Evolutionary conservation across 176 grass and related monocot genomes (phyloP).

Genomic region (Bonia amplexicaulis): DNA sequence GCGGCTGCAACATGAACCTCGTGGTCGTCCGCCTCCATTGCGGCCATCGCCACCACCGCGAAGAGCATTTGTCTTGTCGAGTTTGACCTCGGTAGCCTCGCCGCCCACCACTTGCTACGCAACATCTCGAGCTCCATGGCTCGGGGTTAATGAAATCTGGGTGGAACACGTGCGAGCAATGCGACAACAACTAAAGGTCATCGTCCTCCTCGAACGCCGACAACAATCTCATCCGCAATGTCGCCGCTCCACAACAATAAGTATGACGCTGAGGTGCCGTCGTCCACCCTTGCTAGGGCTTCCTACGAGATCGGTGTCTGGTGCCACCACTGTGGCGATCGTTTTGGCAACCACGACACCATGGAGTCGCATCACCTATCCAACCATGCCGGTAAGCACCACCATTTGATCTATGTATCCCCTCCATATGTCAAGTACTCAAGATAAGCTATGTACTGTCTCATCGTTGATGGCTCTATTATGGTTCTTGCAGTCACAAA

Average conservation of each 20-base stretch:
- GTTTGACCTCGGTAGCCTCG: too few relatives aligned
- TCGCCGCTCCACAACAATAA: slow-evolving; percentile 1
- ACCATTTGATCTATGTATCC: too few relatives aligned
- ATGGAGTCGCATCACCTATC: slow-evolving; percentile 66
- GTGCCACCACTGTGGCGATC: slow-evolving; percentile 49
- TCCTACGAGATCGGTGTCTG: slow-evolving; percentile 17
- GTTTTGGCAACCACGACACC: slow-evolving; percentile 31
- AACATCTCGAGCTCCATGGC: too few relatives aligned
- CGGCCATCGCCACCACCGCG: too few relatives aligned
- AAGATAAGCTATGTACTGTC: neutral
- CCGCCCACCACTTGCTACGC: too few relatives aligned
- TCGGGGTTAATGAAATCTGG: too few relatives aligned
- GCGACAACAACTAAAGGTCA: too few relatives aligned
- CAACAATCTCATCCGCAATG: neutral
- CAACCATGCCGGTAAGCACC: slow-evolving; percentile 57
- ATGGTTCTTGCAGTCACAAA: slow-evolving; percentile 40
- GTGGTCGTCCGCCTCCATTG: too few relatives aligned
- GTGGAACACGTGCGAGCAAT: too few relatives aligned
- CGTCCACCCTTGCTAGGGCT: slow-evolving; percentile 8
- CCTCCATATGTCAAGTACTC: neutral
- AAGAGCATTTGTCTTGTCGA: too few relatives aligned
- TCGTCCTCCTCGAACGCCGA: too few relatives aligned
- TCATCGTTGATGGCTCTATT: neutral
- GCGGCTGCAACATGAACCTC: too few relatives aligned
- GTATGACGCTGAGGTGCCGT: neutral